Conservation (phyloP, 495 filamentous ascomycete genomes). For the Podospora comata region DNA sequence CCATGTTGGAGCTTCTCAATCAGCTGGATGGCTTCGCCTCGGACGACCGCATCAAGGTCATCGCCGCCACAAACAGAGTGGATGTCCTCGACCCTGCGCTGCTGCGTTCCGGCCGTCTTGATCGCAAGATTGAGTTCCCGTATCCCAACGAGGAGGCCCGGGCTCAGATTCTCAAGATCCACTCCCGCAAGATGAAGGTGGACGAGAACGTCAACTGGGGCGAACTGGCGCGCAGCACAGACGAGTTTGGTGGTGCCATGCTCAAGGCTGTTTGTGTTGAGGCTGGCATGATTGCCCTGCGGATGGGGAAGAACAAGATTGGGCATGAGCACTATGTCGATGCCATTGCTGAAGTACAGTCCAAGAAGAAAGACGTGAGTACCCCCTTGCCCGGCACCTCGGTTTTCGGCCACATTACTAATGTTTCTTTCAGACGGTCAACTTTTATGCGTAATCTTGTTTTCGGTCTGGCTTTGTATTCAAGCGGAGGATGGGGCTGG, state of each 20-base stretch:
- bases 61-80: slow-evolving; percentile 96
- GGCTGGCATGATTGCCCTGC: slow-evolving; percentile 97
- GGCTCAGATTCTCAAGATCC: slow-evolving; percentile 95
- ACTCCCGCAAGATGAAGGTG: slow-evolving; percentile 97
- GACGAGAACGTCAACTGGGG: slow-evolving; percentile 93
- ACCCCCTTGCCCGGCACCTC: neutral
- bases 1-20: slow-evolving; percentile 98
- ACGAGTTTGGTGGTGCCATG: slow-evolving; percentile 97
- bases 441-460: slow-evolving; percentile 56
- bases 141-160: slow-evolving; percentile 98
- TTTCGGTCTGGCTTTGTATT: neutral
- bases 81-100: slow-evolving; percentile 96
- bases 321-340: slow-evolving; percentile 99
- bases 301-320: slow-evolving; percentile 89
- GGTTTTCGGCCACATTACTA: slow-evolving; percentile 23
- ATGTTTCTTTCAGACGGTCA: slow-evolving; percentile 49
- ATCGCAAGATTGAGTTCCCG: slow-evolving; percentile 99
- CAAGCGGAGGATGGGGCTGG: neutral
- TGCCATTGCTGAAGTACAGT: slow-evolving; percentile 93
- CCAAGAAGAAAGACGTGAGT: slow-evolving; percentile 92
- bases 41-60: slow-evolving; percentile 98
- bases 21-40: slow-evolving; percentile 98
- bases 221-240: slow-evolving; percentile 93
- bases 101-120: slow-evolving; percentile 88
- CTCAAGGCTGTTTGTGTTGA: slow-evolving; percentile 98